These are phyloP conservation scores for Talaromyces thailandensis DNA, from an alignment of 495 filamentous ascomycete genomes.

Conservation along the genomic window DNA sequence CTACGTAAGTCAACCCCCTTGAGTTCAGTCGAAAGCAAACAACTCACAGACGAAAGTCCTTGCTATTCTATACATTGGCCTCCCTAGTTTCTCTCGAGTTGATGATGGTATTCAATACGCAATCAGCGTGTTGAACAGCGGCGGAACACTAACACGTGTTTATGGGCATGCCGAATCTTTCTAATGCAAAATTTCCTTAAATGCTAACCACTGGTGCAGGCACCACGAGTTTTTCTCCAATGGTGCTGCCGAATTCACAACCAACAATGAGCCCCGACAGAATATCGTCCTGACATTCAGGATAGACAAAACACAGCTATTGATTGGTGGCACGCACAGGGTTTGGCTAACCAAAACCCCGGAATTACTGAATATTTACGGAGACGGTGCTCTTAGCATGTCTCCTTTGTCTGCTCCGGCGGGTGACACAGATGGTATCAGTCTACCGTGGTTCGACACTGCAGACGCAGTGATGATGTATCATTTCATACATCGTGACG, in stretches of 20 bases:
- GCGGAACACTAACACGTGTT: not conserved
- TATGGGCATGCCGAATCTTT: not conserved
- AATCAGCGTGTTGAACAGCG: not conserved
- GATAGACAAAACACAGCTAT: not conserved
- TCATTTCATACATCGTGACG: conserved; percentile 1
- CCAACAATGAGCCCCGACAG: not conserved
- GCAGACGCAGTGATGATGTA: conserved; percentile 3
- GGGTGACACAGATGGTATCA: not conserved
- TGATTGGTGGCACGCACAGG: not conserved
- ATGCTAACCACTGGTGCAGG: not conserved
- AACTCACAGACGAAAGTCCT: not conserved
- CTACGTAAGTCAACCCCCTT: not conserved
- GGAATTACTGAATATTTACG: not conserved
- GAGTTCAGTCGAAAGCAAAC: not conserved
- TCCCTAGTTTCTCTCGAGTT: not conserved
- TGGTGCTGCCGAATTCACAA: not conserved
- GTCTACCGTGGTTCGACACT: conserved; percentile 3
- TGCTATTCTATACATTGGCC: not conserved
- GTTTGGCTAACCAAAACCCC: not conserved
- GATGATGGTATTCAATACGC: conserved; percentile 2
- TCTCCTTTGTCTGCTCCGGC: not conserved
- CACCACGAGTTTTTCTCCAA: not conserved
- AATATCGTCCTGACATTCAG: not conserved
- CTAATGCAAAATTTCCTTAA: not conserved
- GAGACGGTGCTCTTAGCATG: not conserved